These are phyloP conservation scores for Leishmania mexicana DNA, from an alignment of 208 protist species.

Conservation along the genomic window DNA sequence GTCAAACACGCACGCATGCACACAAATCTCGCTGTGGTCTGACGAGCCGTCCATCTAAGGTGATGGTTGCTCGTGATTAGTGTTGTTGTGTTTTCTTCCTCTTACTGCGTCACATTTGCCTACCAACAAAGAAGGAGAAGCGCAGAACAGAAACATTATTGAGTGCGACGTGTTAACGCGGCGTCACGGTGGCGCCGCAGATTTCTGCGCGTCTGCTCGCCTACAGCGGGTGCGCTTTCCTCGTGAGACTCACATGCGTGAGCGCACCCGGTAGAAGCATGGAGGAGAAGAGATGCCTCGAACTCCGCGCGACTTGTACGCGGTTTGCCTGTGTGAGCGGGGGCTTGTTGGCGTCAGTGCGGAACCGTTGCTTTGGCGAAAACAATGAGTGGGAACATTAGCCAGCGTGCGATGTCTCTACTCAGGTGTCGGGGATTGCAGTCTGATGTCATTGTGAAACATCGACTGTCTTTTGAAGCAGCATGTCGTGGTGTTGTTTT, in stretches of 20 bases:
- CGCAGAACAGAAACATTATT: background rate
- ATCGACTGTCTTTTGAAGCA: constrained; percentile 47
- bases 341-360: background rate
- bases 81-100: background rate
- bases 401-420: background rate
- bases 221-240: background rate
- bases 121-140: background rate
- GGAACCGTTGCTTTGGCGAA: background rate
- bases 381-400: background rate
- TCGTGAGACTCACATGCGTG: background rate
- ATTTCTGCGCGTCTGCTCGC: background rate
- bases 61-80: background rate
- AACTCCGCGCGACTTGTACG: background rate
- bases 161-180: too few relatives aligned
- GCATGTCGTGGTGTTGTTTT: constrained; percentile 40
- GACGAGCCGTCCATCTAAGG: background rate
- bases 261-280: background rate
- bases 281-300: background rate
- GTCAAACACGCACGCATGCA: background rate
- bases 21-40: background rate
- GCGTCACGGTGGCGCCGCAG: background rate
- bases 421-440: constrained; percentile 48
- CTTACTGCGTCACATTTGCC: background rate
- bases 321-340: background rate
- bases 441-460: constrained; percentile 44